Percentiles rank a stretch among this genome's conserved stretches.
Evolutionary conservation across 1,284 basidiomycete species (phyloP).

Genomic region (Papiliotrema fonsecae): DNA sequence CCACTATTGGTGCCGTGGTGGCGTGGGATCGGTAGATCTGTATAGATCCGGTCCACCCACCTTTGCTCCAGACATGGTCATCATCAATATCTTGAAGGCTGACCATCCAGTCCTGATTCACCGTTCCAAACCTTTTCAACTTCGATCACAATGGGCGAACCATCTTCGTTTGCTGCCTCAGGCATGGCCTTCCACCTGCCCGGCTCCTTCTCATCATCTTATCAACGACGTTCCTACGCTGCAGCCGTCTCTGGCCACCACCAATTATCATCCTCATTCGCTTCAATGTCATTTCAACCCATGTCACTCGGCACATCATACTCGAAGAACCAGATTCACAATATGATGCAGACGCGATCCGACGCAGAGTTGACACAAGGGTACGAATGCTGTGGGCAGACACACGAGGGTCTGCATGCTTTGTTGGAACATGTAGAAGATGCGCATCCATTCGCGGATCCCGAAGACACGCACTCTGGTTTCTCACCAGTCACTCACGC

Average conservation of each 20-base stretch:
- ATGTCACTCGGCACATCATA: conserved; percentile 33
- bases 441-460: conserved; percentile 35
- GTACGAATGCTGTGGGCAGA: conserved; percentile 41
- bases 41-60: no score
- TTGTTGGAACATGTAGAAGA: conserved; percentile 45
- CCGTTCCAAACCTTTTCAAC: conserved; percentile 35
- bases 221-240: conserved; percentile 38
- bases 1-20: no score
- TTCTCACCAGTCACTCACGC: conserved; percentile 40
- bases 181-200: conserved; percentile 32
- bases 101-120: conserved; percentile 26
- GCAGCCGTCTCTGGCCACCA: conserved; percentile 28
- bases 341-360: conserved; percentile 29
- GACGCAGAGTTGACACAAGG: conserved; percentile 39
- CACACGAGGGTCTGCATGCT: conserved; percentile 36
- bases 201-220: conserved; percentile 10
- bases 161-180: conserved; percentile 30
- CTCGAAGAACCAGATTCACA: conserved; percentile 35
- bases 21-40: no score
- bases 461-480: conserved; percentile 14
- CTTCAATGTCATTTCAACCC: conserved; percentile 37
- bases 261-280: conserved; percentile 36
- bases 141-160: conserved; percentile 40
- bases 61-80: no score
- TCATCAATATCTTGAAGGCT: neutral